Conservation (phyloP, 345 rosid genomes). For the Aethionema arabicum region DNA sequence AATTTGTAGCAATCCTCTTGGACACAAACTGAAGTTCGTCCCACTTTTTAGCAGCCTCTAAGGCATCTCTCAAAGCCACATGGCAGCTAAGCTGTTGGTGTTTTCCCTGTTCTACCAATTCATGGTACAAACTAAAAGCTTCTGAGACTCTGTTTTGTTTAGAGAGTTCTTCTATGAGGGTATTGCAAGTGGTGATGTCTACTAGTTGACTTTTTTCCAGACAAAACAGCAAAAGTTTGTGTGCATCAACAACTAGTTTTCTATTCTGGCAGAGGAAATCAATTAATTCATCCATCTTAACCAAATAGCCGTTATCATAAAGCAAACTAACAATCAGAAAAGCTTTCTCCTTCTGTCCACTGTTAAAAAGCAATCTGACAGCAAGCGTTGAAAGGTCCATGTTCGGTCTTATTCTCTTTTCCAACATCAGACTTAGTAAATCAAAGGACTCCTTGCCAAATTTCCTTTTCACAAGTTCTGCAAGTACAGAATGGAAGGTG, state of each 20-base stretch:
- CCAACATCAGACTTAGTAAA: conserved; percentile 59
- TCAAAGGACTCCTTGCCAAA: conserved; percentile 52
- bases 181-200: conserved; percentile 42
- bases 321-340: conserved; percentile 48
- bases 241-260: conserved; percentile 52
- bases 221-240: conserved; percentile 53
- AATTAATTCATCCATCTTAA: conserved; percentile 55
- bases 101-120: conserved; percentile 61
- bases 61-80: conserved; percentile 49
- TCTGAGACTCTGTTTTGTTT: conserved; percentile 49
- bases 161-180: conserved; percentile 64
- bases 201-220: conserved; percentile 54
- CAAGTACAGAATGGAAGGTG: conserved; percentile 57
- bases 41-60: conserved; percentile 49
- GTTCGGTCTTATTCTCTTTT: conserved; percentile 54
- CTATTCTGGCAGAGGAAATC: conserved; percentile 48
- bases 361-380: conserved; percentile 50
- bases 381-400: conserved; percentile 55
- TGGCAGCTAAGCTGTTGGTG: conserved; percentile 53
- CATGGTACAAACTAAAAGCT: conserved; percentile 65
- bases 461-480: conserved; percentile 52
- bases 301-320: conserved; percentile 56
- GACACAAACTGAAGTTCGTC: conserved; percentile 60
- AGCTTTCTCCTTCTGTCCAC: conserved; percentile 49
- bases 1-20: conserved; percentile 51